Base-by-base conservation (phyloP, 2,329 filamentous ascomycete species). In the Shiraia sp. region DNA sequence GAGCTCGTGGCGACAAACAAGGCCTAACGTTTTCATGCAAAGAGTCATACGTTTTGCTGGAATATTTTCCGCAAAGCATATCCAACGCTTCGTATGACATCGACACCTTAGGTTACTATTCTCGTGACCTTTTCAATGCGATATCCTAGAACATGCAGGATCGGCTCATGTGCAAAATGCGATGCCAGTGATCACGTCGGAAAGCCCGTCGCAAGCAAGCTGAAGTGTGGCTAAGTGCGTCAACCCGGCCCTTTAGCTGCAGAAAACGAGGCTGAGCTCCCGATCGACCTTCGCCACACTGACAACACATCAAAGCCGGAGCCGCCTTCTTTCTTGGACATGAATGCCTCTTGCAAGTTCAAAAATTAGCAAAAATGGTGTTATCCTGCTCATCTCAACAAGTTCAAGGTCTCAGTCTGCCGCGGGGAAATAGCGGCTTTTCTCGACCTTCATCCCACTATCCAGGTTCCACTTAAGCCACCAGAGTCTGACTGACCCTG, bases 211-310 rank as follows among this genome's bases (percentile, higher is more conserved):
- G 26, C 45, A 40, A 45, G 37, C 42, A 43, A 61, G 62, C 59
- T 64, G 49, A 50, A 53, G 47, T 55, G 60, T 64, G 60, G 59
- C 61, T 64, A 56, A 40, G 62, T 59, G 57, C 55, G 48, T 51
- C 37, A 33, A 47, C 32, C 48, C 45, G 43, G 42, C 43, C 27
- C 8, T 31, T 32, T 58, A 59, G 53, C 43, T 53, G 46, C 53
- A 53, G 35, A 13, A 31, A 36, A 54, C 60, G 65, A 66, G 64
- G 65, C 65, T 69, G 63, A 55, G 64, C 43, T 30, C 26, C 33
- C 32, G 53, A 57, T 60, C 57, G 32, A 32, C 49, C 19, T 45
- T 63, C 57, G 61, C 61, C 60, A 62, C 59, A 45, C 39, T 57
- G 60, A 57, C 61, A 65, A 51, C 61, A 51, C 61, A 64, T 62